These are phyloP conservation scores for Trichoderma polysporum DNA, from an alignment of 2,329 filamentous ascomycete species.

Conservation along the genomic window DNA sequence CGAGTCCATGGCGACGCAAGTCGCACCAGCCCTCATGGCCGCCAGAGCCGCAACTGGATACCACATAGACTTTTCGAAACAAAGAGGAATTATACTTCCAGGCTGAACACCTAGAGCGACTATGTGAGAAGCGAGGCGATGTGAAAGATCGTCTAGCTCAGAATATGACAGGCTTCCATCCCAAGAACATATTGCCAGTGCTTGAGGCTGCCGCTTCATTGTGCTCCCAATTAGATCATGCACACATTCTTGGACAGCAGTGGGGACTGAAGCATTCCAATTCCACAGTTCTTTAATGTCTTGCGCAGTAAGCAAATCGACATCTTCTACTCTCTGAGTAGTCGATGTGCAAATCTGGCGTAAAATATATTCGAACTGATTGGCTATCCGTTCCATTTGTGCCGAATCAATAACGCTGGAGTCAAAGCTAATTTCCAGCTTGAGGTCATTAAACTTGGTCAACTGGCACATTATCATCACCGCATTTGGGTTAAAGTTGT, in stretches of 20 bases:
- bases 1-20: constrained; percentile 31
- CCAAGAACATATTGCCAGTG: constrained; percentile 29
- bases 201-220: constrained; percentile 22
- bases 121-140: constrained; percentile 22
- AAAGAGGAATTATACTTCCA: constrained; percentile 28
- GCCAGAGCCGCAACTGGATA: constrained; percentile 27
- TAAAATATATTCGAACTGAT: constrained; percentile 21
- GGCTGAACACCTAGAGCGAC: constrained; percentile 28
- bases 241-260: constrained; percentile 23
- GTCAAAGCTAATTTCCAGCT: constrained; percentile 19
- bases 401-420: constrained; percentile 10
- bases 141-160: constrained; percentile 32
- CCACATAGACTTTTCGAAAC: constrained; percentile 31
- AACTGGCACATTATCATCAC: constrained; percentile 10
- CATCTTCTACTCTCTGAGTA: constrained; percentile 12
- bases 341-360: constrained; percentile 8
- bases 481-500: constrained; percentile 7
- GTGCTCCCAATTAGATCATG: constrained; percentile 23
- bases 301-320: constrained; percentile 19
- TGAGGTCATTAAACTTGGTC: neutral
- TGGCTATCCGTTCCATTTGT: constrained; percentile 17
- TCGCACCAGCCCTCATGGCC: constrained; percentile 28
- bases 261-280: constrained; percentile 23
- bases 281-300: constrained; percentile 27
- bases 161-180: constrained; percentile 40